Base-by-base conservation (phyloP, 108 stramenopile species). In the Schizochytrium sp. region DNA sequence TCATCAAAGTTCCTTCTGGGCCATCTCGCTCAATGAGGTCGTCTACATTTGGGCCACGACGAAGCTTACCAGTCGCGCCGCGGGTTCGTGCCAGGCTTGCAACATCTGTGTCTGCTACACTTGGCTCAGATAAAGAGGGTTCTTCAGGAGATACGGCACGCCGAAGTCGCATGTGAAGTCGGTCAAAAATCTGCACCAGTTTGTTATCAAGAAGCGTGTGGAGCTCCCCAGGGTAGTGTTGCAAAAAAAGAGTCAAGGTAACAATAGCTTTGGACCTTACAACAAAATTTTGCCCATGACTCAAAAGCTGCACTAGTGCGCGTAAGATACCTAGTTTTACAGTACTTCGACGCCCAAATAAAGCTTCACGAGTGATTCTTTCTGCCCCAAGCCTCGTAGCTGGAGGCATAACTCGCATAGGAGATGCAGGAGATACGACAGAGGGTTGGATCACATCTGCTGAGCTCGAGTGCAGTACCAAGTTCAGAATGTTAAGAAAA, bases 401-500 rank as follows among this genome's bases (percentile, higher is more conserved):
- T 17, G 76, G n/a, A 7, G 76, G 76, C 47, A 83, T 83, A 38
- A n/a, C 28, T 7, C 50, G 53, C 45, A 83, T 49, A 0, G 76
- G 76, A 2, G 76, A 49, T 2, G 28, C 1, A 0, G 76, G 76
- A n/a, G 19, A 17, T 60, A 60, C 17, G 17, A 60, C 59, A 28
- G 28, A 28, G 28, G 28, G 28, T 28, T 28, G 28, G 19, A 17
- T n/a, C 17, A 60, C 59, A 60, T 60, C n/a, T 60, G 59, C 59
- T 17, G 19, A 17, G 47, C 76, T 83, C 64, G 64, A 69, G 64
- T 69, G 64, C 76, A 83, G 53, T 38, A 83, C 76, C 45, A 83
- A n/a, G 53, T 83, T 83, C 53, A 83, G 28, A n/a, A 83, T 83
- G 28, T 83, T 83, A n/a, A 83, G 28, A 2, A 83, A 83, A 47